Evolutionary conservation across 495 filamentous ascomycete species (phyloP), one percentile per base, ranked within the genome.

Genomic region (Filosporella fistucella): DNA sequence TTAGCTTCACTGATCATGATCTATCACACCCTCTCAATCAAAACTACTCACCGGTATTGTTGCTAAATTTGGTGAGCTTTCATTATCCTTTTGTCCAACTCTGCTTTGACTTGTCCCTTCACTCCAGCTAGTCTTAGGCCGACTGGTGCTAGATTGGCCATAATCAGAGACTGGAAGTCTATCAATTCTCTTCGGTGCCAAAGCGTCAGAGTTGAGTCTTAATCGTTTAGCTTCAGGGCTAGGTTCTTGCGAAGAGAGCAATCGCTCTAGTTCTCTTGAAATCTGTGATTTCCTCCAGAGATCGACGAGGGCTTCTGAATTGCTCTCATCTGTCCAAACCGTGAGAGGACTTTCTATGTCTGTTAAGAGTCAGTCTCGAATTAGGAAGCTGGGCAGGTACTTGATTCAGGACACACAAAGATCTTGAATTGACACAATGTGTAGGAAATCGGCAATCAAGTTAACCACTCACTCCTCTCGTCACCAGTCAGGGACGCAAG

Each of bases 251-350:
- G 64, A 68, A 4, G 77, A 75, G 2, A 82, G 61, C 59, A 81
- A 63, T 41, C 67, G 69, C 48, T 81, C 79, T 22, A 84, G 67
- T n/a, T 70, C 64, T 23, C 63, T 63, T 37, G 68, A 77, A 1
- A 80, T 61, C 17, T 71, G 66, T 45, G 77, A 78, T 12, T 69
- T 71, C 47, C 78, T 73, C 79, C 79, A 84, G 11, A 66, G 68
- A 33, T 74, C 74, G 37, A 82, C 77, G 25, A 82, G 45, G 28
- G 67, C 73, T 26, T 81, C 75, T 4, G 74, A 74, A 11, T 67
- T 61, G 35, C 54, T 52, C 25, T 76, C 67, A 33, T 80, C 73
- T 20, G 69, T 69, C 64, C 78, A 79, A 16, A 55, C 42, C 12
- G 4, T 49, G 12, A 46, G 45, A 2, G 42, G 42, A 28, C 30